Conservation (phyloP, 306 rosid species). For the Lathyrus sativus region DNA sequence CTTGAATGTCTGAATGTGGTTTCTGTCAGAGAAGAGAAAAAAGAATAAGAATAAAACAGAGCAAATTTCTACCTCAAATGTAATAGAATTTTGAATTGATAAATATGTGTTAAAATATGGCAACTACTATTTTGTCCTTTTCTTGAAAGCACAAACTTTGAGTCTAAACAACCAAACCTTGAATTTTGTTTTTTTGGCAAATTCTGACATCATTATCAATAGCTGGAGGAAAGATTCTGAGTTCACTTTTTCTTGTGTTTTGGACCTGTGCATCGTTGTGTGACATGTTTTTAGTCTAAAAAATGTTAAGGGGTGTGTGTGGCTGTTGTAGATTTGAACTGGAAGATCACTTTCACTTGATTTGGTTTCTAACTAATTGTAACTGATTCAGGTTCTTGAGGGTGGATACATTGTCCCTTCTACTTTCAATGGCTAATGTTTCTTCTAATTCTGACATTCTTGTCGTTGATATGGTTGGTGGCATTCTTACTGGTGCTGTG, state of each 20-base stretch:
- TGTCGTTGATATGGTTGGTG: conserved; percentile 85
- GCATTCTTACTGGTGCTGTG: conserved; percentile 92
- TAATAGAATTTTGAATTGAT: conserved; percentile 12
- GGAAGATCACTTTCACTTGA: conserved; percentile 5
- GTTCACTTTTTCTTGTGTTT: conserved; percentile 11
- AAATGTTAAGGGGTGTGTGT: conserved; percentile 2
- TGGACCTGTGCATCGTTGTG: conserved; percentile 1
- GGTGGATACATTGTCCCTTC: conserved; percentile 66
- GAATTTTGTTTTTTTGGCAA: not conserved
- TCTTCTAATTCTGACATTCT: conserved; percentile 86
- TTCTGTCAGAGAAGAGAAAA: conserved; percentile 4
- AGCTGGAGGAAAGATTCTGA: conserved; percentile 12
- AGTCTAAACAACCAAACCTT: not conserved
- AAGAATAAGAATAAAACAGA: not conserved
- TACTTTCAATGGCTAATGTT: conserved; percentile 84
- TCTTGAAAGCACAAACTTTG: conserved; percentile 12
- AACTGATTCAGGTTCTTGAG: not conserved
- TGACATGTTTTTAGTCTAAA: not conserved
- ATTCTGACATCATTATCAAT: conserved; percentile 5
- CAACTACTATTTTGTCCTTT: conserved; percentile 19
- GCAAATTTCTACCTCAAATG: not conserved
- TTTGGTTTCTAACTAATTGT: conserved; percentile 27
- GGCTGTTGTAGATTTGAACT: not conserved
- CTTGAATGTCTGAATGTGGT: conserved; percentile 8
- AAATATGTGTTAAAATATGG: conserved; percentile 7